A percentile compares a stretch with the other conserved stretches of the same genome.
Evolutionary conservation across 345 rosid species (phyloP).

Genomic region (Dimocarpus longan): DNA sequence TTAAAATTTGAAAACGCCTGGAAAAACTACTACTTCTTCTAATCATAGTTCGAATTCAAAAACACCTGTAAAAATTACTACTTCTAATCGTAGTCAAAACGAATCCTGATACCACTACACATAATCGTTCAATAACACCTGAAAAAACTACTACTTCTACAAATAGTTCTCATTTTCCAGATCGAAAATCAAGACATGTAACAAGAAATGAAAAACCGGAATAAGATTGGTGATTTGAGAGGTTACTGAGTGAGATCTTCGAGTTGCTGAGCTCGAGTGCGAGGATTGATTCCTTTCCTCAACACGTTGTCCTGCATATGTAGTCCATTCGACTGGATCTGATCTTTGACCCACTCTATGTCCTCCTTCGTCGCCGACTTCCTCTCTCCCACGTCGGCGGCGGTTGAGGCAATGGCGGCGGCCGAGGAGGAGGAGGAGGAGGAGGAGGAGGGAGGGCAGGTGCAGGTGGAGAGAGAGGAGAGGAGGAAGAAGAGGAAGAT

Average conservation of each 20-base stretch:
- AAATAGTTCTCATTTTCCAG: too few relatives aligned
- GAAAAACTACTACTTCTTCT: too few relatives aligned
- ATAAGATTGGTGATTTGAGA: background rate
- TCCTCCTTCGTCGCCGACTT: conserved; percentile 60
- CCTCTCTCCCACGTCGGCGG: conserved; percentile 28
- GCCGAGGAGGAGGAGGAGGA: conserved; percentile 10
- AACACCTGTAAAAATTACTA: too few relatives aligned
- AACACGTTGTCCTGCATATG: conserved; percentile 93
- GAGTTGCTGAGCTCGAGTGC: conserved; percentile 90
- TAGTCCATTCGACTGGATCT: conserved; percentile 81
- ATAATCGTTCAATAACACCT: too few relatives aligned
- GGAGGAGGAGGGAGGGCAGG: conserved; percentile 48
- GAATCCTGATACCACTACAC: too few relatives aligned
- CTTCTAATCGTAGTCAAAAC: too few relatives aligned
- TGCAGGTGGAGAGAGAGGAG: conserved; percentile 70
- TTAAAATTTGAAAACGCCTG: too few relatives aligned
- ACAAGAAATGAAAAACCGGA: background rate
- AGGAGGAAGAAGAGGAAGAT: conserved; percentile 70
- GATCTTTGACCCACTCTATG: conserved; percentile 80
- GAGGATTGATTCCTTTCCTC: conserved; percentile 94
- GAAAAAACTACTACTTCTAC: too few relatives aligned
- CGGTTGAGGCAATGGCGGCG: background rate
- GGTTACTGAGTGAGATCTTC: conserved; percentile 75
- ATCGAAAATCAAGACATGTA: background rate
- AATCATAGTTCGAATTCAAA: too few relatives aligned